Base-by-base conservation (phyloP, 2,329 filamentous ascomycete genomes). In the Neofusicoccum kwambonambiense region DNA sequence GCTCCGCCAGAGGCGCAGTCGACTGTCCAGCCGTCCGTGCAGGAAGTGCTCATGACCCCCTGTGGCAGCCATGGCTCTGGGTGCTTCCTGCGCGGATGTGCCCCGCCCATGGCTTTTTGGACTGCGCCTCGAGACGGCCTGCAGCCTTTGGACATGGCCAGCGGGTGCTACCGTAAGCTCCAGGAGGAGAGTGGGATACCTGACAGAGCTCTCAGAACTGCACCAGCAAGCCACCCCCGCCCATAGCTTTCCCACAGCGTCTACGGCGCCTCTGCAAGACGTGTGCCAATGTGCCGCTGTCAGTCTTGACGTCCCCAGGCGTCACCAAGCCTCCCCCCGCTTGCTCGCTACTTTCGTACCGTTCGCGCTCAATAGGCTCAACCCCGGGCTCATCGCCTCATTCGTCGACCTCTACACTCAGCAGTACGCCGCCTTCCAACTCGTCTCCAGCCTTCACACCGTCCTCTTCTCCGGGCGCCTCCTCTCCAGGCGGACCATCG, bases 251-350 rank as follows among this genome's bases (percentile, higher is more conserved):
- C 42, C 88, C 87, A 47, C 86, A 89, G 67, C 88, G 94, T 44
- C 90, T 96, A 74, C 90, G 94, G 57, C 87, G 94, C 22, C 84
- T 97, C 3, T 97, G 94, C 75, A 83, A 83, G 7, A 84, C 87
- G 9, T 97, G 94, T 75, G 84, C 87, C 35, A 88, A 87, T 67
- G 89, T 88, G 1, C 91, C 93, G 0, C 81, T 97, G 22, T 79
- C 84, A 12, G 74, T 79, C 9, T 83, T 89, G 15, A 76, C 74
- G 63, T 70, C 70, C 34, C 62, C 52, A 7, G 15, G 6, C 63
- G 52, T 65, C 12, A 61, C 70, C 65, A 13, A 71, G 68, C 58
- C 68, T 61, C 47, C 71, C 69, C 54, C 68, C 69, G 8, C 54
- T 69, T 3, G 72, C 70, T 11, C 68, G 51, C 37, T 70, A 67